Evolutionary conservation across 208 protist genomes (phyloP), one percentile per base, ranked within the genome.

Genomic region (Leishmania mexicana): DNA sequence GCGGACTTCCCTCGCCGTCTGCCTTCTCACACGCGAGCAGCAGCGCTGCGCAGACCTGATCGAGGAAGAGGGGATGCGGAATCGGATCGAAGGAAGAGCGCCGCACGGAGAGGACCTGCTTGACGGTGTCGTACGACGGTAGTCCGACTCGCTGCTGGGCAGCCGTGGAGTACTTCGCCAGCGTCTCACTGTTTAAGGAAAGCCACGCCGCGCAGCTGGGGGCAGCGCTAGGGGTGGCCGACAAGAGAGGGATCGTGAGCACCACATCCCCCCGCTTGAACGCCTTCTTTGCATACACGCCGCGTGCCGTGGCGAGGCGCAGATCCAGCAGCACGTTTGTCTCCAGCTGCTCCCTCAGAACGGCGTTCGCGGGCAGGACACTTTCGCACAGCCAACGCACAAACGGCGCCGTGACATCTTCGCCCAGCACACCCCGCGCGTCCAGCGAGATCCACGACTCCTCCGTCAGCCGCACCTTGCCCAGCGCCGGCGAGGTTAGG

Each of bases 371-470:
- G 19, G 75, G 79, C 31, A 77, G n/a, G 2, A 78, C 80, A 28
- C 54, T 68, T 31, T 45, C 68, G 4, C 53, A 74, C 31, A 76
- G 60, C 83, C 76, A 71, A 45, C 51, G 42, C 70, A 77, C 68
- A 40, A 95, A 92, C 17, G 47, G 78, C 0, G 42, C 47, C 6
- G 81, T 79, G n/a, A 73, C 45, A 5, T 67, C 79, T 17, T 83
- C 83, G 28, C 65, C 70, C 19, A 94, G 62, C 38, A 70, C 84
- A 64, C 83, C 86, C 42, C 71, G 76, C 19, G 65, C 73, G 72
- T 93, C 88, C 38, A 47, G 77, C 21, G 85, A 85, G 57, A 92
- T 88, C 93, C 93, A 96, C 83, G 88, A 94, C 51, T 91, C 85
- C 76, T 84, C 71, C 68, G 72, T 54, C 58, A 93, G 51, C 45